Conservation (phyloP, 352 stramenopile genomes). For the Globisporangium polare region DNA sequence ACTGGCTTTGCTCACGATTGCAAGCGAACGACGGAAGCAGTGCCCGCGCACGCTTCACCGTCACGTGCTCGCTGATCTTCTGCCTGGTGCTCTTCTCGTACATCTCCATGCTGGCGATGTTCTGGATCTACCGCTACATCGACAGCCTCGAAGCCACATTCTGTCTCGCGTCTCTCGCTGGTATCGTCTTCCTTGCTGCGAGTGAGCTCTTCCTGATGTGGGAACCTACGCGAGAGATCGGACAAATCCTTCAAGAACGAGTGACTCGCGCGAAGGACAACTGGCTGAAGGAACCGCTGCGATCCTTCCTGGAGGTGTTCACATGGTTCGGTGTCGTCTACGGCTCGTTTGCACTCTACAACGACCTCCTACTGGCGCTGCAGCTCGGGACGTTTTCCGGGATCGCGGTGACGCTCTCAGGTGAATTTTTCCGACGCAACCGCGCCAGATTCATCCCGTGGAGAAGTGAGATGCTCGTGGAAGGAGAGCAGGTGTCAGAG, state of each 20-base stretch:
- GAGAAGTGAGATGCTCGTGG: slow-evolving; percentile 17
- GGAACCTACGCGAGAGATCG: slow-evolving; percentile 67
- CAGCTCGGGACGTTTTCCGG: slow-evolving; percentile 82
- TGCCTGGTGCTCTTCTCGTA: slow-evolving; percentile 72
- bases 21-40: slow-evolving; percentile 52
- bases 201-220: slow-evolving; percentile 83
- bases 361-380: slow-evolving; percentile 72
- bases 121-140: slow-evolving; percentile 84
- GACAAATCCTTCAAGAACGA: slow-evolving; percentile 66
- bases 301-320: slow-evolving; percentile 81
- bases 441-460: slow-evolving; percentile 51
- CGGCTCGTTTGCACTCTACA: slow-evolving; percentile 77
- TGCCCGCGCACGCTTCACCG: slow-evolving; percentile 54
- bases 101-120: slow-evolving; percentile 58
- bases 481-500: background rate
- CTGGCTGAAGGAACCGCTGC: slow-evolving; percentile 67
- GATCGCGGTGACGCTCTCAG: slow-evolving; percentile 73
- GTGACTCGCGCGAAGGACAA: slow-evolving; percentile 78
- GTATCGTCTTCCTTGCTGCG: slow-evolving; percentile 74
- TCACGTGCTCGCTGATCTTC: slow-evolving; percentile 73
- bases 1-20: slow-evolving; percentile 61
- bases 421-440: slow-evolving; percentile 72
- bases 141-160: slow-evolving; percentile 84
- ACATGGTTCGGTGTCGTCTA: slow-evolving; percentile 79
- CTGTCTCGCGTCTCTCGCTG: slow-evolving; percentile 69